Base-by-base conservation (phyloP, 129 eudicot species). In the Dittrichia graveolens region DNA sequence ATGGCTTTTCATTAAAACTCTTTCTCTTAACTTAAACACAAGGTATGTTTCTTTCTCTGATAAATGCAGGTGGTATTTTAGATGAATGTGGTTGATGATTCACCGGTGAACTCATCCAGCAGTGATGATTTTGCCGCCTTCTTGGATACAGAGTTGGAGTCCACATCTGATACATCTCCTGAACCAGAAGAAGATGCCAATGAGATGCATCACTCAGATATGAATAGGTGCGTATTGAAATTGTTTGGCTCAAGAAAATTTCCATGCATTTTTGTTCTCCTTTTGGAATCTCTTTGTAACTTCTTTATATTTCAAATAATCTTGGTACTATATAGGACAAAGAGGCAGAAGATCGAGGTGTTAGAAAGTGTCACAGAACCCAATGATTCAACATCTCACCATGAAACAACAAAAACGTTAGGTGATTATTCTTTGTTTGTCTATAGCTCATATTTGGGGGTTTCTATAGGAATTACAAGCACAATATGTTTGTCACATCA, bases 261-360 rank as follows among this genome's bases (percentile, higher is more conserved):
- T 58, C 24, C 24, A n/a, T 61, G 43, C 58, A 53, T 31, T 60
- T 34, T 52, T 82, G 43, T 71, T 3, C 39, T 69, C 49, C 13
- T 7, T n/a, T 69, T 47, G 18, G 59, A 46, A 13, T 14, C 60
- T 34, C 6, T 10, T 16, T 48, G 16, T 73, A 37, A 15, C 42
- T 45, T 13, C 38, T 13, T 12, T 45, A 19, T 18, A 50, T 5
- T 9, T 8, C 12, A 12, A 53, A 46, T 35, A 14, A 6, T 24
- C 10, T 77, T 59, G 44, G 43, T 37, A 42, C n/a, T 70, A n/a
- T 55, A 19, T 37, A 88, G 90, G 69, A 84, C 74, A 58, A 88
- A 85, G 61, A 88, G 77, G 84, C 88, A 73, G 69, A 88, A 88
- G 74, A 76, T 82, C 73, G 87, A 84, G 78, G 67, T 70, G 46